Evolutionary conservation across 768 basidiomycete genomes (phyloP).

Genomic region (Paxillus ammoniavirescens): DNA sequence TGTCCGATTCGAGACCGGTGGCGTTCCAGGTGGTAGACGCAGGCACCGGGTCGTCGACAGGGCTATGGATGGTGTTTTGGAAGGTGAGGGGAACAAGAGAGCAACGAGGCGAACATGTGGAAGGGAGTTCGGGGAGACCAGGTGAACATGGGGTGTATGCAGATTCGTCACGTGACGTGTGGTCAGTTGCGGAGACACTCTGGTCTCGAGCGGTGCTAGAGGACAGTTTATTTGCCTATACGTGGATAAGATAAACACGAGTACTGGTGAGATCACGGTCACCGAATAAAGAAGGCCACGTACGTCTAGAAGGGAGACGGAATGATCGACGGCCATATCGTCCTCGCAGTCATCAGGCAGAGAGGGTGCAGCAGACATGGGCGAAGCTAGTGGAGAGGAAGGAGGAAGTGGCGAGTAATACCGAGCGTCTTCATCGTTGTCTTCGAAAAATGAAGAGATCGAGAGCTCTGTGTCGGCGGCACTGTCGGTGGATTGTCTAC

Average conservation of each 20-base stretch:
- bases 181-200: conserved; percentile 11
- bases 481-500: not conserved
- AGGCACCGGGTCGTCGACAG: not conserved
- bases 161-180: conserved; percentile 11
- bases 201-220: conserved; percentile 9
- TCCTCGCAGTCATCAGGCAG: conserved; percentile 24
- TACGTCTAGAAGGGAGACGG: conserved; percentile 27
- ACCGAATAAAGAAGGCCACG: conserved; percentile 26
- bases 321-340: conserved; percentile 4
- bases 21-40: not conserved
- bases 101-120: not conserved
- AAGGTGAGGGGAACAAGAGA: not conserved
- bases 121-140: not conserved
- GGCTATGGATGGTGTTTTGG: not conserved
- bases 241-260: conserved; percentile 1
- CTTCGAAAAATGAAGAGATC: not conserved
- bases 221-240: conserved; percentile 10
- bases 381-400: conserved; percentile 47
- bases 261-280: conserved; percentile 1
- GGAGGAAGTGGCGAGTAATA: conserved; percentile 31
- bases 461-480: not conserved
- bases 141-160: not conserved
- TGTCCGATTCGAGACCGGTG: conserved; percentile 1
- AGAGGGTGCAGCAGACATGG: conserved; percentile 37
- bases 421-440: conserved; percentile 17